A percentile compares a stretch with the other conserved stretches of the same genome.
These are phyloP conservation scores for Magnaporthiopsis rhizophila DNA, from an alignment of 2,329 filamentous ascomycete genomes.

Conservation along the genomic window DNA sequence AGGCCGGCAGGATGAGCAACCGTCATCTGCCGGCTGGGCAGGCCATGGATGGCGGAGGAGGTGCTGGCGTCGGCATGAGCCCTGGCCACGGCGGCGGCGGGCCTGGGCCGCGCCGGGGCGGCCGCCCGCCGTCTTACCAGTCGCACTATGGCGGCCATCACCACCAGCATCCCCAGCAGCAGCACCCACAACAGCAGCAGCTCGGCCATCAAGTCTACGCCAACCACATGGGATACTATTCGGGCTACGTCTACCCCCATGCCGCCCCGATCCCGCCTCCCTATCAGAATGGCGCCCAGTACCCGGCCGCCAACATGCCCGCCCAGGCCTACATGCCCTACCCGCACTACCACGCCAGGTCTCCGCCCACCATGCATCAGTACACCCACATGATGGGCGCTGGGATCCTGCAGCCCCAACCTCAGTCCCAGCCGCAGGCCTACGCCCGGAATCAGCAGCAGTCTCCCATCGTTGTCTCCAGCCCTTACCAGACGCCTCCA, in stretches of 20 bases:
- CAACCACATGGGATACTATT: constrained; percentile 40
- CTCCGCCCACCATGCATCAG: constrained; percentile 45
- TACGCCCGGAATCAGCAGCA: constrained; percentile 42
- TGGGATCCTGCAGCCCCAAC: constrained; percentile 24
- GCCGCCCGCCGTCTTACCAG: constrained; percentile 26
- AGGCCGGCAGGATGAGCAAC: constrained; percentile 70
- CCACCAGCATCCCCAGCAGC: constrained; percentile 15
- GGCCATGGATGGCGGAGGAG: constrained; percentile 41
- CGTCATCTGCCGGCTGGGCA: constrained; percentile 72
- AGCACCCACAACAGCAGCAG: constrained; percentile 27
- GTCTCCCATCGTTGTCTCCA: constrained; percentile 39
- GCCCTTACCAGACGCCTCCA: constrained; percentile 48
- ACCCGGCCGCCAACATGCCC: constrained; percentile 22
- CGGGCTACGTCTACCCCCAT: constrained; percentile 35
- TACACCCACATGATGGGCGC: constrained; percentile 45
- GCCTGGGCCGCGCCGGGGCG: constrained; percentile 22
- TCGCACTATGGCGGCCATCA: constrained; percentile 16
- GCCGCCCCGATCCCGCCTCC: constrained; percentile 43
- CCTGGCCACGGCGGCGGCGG: constrained; percentile 17
- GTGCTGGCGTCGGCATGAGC: constrained; percentile 13
- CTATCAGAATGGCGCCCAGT: constrained; percentile 40
- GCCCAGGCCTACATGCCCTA: constrained; percentile 38
- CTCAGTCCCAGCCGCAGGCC: constrained; percentile 28
- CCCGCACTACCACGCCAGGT: constrained; percentile 36
- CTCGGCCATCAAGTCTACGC: constrained; percentile 38